Evolutionary conservation across 108 stramenopile species (phyloP), one percentile per base, ranked within the genome.

Genomic region (Skeletonema menzelii): DNA sequence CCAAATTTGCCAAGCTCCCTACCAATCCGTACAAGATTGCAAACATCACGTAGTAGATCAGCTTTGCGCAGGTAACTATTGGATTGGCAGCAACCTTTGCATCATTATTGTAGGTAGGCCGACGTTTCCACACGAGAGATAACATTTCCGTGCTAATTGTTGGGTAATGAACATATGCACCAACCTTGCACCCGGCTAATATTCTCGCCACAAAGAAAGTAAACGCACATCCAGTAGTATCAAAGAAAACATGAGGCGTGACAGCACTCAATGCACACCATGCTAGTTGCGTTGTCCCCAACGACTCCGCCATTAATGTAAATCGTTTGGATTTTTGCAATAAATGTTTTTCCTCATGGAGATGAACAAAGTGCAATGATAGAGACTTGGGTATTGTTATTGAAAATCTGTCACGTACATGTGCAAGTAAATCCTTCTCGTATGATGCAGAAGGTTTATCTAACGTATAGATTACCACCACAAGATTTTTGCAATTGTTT

Each of bases 141-240:
- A 98, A 83, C 99, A 99, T 99, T 66, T 99, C 99, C n/a, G 91
- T 91, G 56, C 89, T 91, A 56, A 99, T 96, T 8, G 97, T 98
- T 4, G 99, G 98, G 85, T 99, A 99, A 79, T 99, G 99, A 11
- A 97, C 96, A 84, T 99, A 99, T 19, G 96, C 84, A 20, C 85
- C 81, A 30, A 98, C 82, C 53, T 67, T 72, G 38, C 86, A 87
- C 10, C 85, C 82, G 3, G 85, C 80, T 17, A 91, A 66, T 1
- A 90, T 2, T 66, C 76, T 79, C 0, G 96, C 95, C 24, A 97
- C 85, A 3, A 91, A 69, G 79, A 86, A 97, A 0, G 96, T 93
- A 86, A 98, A 99, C 22, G 97, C 97, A 62, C 84, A 96, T 14
- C 99, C 99, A 0, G 96, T 98, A 10, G 98, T 98, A 67, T 98